A percentile compares a stretch with the other conserved stretches of the same genome.
These are phyloP conservation scores for Cercophora scortea DNA, from an alignment of 495 filamentous ascomycete species.

Conservation along the genomic window DNA sequence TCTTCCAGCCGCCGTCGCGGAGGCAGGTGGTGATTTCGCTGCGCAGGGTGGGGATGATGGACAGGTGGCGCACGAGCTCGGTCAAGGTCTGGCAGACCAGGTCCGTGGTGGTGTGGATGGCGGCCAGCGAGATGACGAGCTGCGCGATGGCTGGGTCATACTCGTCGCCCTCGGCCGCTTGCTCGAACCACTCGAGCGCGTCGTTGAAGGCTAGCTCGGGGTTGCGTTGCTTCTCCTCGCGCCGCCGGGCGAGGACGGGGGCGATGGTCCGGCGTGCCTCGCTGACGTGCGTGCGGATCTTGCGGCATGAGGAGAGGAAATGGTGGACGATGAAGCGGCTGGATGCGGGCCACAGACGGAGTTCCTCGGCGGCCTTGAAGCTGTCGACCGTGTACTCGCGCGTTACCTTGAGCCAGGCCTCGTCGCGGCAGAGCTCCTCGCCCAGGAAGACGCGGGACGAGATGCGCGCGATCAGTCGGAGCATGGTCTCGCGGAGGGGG, in stretches of 20 bases:
- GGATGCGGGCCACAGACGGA: constrained; percentile 24
- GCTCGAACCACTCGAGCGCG: constrained; percentile 28
- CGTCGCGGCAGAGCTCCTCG: constrained; percentile 34
- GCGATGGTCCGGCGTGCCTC: constrained; percentile 18
- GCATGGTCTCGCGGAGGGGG: constrained; percentile 7
- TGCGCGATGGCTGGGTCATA: constrained; percentile 23
- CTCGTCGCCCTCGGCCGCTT: constrained; percentile 15
- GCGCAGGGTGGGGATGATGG: constrained; percentile 26
- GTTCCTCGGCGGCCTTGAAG: constrained; percentile 18
- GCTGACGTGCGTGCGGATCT: constrained; percentile 9
- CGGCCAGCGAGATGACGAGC: constrained; percentile 18
- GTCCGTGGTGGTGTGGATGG: constrained; percentile 32
- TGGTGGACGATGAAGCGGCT: constrained; percentile 26
- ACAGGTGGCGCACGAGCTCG: constrained; percentile 28
- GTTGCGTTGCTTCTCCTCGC: constrained; percentile 8
- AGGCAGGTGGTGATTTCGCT: constrained; percentile 29
- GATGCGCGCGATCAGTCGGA: constrained; percentile 32
- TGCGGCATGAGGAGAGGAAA: constrained; percentile 24
- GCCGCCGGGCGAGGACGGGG: constrained; percentile 21
- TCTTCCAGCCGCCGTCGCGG: constrained; percentile 32
- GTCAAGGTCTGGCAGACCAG: constrained; percentile 25
- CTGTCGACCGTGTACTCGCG: constrained; percentile 29
- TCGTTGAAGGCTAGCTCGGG: constrained; percentile 17
- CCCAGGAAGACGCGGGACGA: constrained; percentile 43
- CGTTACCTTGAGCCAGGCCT: constrained; percentile 34